Conservation (phyloP, 1,139 yeast species). For the Debaryomyces coudertii region DNA sequence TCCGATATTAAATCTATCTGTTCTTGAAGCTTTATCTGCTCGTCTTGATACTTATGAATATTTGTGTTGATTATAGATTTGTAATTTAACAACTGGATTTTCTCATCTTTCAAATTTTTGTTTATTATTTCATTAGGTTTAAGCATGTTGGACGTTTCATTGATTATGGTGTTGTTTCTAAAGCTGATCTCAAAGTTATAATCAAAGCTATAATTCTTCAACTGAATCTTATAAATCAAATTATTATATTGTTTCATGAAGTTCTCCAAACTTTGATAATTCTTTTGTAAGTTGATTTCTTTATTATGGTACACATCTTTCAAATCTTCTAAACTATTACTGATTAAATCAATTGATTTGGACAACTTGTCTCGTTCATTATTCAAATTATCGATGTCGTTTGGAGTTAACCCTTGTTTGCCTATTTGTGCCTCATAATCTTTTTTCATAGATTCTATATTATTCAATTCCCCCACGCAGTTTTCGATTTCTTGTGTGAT, state of each 20-base stretch:
- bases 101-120: slow-evolving; percentile 42
- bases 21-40: slow-evolving; percentile 61
- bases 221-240: slow-evolving; percentile 50
- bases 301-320: slow-evolving; percentile 45
- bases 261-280: slow-evolving; percentile 53
- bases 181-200: slow-evolving; percentile 36
- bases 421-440: slow-evolving; percentile 51
- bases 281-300: slow-evolving; percentile 50
- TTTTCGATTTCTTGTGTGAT: slow-evolving; percentile 56
- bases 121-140: slow-evolving; percentile 36
- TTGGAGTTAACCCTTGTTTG: slow-evolving; percentile 60
- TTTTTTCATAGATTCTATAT: slow-evolving; percentile 48
- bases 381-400: slow-evolving; percentile 64
- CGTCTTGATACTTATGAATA: slow-evolving; percentile 61
- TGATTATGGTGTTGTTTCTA: slow-evolving; percentile 22
- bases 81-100: slow-evolving; percentile 44
- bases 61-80: slow-evolving; percentile 52
- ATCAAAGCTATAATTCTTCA: slow-evolving; percentile 27
- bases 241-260: slow-evolving; percentile 59
- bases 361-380: slow-evolving; percentile 62
- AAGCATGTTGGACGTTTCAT: slow-evolving; percentile 27
- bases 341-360: slow-evolving; percentile 55
- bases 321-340: slow-evolving; percentile 42
- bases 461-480: slow-evolving; percentile 47
- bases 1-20: slow-evolving; percentile 59